A percentile compares a stretch with the other conserved stretches of the same genome.
These are phyloP conservation scores for Populus hybrid DNA, from an alignment of 441 rosid species.

Conservation along the genomic window DNA sequence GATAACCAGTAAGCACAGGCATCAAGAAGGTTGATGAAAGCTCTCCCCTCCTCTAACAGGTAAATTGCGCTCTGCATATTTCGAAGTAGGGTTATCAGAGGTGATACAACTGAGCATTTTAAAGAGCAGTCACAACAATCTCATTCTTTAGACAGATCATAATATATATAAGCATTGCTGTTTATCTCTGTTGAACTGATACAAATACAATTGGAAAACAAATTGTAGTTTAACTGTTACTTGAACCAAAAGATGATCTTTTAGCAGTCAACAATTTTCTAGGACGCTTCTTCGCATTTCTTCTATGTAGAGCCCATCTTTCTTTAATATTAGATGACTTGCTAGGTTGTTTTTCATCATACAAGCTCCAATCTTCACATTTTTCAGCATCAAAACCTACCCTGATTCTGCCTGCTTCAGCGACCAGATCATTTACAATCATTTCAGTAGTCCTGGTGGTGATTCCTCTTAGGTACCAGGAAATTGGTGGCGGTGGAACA, in stretches of 20 bases:
- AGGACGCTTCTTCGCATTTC: constrained; percentile 41
- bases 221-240: not conserved
- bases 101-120: not conserved
- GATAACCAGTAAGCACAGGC: not conserved
- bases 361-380: constrained; percentile 1
- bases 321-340: constrained; percentile 48
- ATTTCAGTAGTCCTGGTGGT: constrained; percentile 77
- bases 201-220: not conserved
- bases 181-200: not conserved
- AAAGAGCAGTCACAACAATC: not conserved
- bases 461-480: constrained; percentile 94
- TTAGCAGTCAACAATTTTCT: constrained; percentile 20
- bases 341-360: constrained; percentile 15
- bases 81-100: not conserved
- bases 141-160: not conserved
- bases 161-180: not conserved
- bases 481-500: constrained; percentile 87
- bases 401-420: constrained; percentile 66
- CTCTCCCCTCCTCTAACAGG: not conserved
- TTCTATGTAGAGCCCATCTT: constrained; percentile 64
- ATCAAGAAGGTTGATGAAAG: not conserved
- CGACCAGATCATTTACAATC: constrained; percentile 68
- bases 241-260: not conserved
- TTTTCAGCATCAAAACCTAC: constrained; percentile 23
- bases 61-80: not conserved